These are phyloP conservation scores for Tolypocladium cylindrosporum DNA, from an alignment of 2,329 filamentous ascomycete genomes.

Conservation along the genomic window DNA sequence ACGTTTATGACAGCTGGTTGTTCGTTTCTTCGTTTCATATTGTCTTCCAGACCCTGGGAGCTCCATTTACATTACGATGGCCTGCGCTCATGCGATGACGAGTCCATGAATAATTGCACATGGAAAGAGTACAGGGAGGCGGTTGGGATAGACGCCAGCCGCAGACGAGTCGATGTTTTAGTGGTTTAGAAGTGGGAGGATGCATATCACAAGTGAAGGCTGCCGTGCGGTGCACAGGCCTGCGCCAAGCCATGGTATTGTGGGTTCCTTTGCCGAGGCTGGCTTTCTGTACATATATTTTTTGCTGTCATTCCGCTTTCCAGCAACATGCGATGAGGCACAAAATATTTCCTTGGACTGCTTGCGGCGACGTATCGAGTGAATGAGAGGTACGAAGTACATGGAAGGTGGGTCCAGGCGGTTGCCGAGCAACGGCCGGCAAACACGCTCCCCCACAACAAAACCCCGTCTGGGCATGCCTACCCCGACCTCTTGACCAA, in stretches of 20 bases:
- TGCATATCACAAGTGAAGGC: background rate
- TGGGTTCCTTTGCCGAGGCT: background rate
- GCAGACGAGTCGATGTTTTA: background rate
- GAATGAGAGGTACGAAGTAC: background rate
- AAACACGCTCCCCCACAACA: slow-evolving; percentile 5
- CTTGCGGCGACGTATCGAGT: background rate
- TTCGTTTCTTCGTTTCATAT: slow-evolving; percentile 2
- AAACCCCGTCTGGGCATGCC: background rate
- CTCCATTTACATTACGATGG: background rate
- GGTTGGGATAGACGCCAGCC: background rate
- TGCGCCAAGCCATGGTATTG: background rate
- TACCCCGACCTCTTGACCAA: background rate
- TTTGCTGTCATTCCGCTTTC: background rate
- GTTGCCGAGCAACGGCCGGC: slow-evolving; percentile 9
- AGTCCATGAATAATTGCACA: background rate
- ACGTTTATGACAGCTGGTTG: background rate
- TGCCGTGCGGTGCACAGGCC: background rate
- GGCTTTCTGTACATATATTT: background rate
- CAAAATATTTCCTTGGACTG: background rate
- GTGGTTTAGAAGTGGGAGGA: background rate
- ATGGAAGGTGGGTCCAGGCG: background rate
- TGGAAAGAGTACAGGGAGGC: background rate
- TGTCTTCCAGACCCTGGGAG: background rate
- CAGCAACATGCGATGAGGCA: background rate
- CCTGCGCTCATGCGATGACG: background rate